Conservation (phyloP, 805 yeast species). For the Lipomyces kockii region DNA sequence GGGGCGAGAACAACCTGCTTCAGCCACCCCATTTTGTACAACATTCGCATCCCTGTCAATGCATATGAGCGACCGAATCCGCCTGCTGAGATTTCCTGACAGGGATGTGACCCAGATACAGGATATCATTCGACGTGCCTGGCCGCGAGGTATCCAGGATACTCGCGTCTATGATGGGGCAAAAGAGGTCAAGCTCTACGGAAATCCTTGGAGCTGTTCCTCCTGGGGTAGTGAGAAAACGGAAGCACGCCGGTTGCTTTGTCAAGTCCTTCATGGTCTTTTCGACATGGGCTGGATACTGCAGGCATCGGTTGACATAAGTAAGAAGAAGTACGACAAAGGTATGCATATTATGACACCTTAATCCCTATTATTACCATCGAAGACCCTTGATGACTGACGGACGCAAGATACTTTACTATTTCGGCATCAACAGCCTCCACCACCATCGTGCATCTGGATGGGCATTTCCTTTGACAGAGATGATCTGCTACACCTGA, state of each 20-base stretch:
- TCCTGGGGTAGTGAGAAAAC: neutral
- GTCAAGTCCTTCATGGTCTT: neutral
- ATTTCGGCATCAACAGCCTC: constrained; percentile 2
- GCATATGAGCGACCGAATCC: constrained; percentile 1
- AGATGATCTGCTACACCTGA: neutral
- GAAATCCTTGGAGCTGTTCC: neutral
- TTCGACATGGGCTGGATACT: constrained; percentile 3
- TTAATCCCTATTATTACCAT: neutral
- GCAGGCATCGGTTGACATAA: constrained; percentile 5
- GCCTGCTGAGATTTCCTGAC: constrained; percentile 1
- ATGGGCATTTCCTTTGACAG: neutral
- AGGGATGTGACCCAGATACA: neutral
- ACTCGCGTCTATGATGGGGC: neutral
- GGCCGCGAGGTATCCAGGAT: constrained; percentile 6
- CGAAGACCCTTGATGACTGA: neutral
- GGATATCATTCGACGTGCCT: neutral
- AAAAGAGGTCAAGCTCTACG: neutral
- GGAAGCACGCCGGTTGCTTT: constrained; percentile 1
- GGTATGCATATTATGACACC: neutral
- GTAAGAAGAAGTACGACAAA: constrained; percentile 7
- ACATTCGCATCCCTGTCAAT: constrained; percentile 1
- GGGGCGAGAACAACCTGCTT: neutral
- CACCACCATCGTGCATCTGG: constrained; percentile 6
- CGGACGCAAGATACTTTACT: neutral
- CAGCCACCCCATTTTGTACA: neutral